phyloP scores from a whole-genome alignment of 495 filamentous ascomycete species.

The Parathielavia hyrcaniae region DNA sequence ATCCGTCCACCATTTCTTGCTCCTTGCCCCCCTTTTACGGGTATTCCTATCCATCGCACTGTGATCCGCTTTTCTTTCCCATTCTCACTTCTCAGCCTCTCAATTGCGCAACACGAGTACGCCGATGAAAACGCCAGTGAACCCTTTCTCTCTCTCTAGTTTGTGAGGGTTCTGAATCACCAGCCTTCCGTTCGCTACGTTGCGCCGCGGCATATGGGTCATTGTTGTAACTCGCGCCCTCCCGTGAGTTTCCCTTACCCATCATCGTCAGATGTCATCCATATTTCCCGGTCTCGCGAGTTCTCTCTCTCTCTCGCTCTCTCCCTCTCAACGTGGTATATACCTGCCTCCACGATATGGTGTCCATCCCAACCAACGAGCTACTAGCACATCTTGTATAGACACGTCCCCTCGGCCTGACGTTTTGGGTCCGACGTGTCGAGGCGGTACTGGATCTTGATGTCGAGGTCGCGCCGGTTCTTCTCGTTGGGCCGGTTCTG shows the following conservation, averaged over 20 bases:
- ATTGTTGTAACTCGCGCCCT: too few species aligned
- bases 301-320: too few species aligned
- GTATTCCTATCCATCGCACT: constrained; percentile 14
- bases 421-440: constrained; percentile 66
- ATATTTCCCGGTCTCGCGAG: not conserved
- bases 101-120: not conserved
- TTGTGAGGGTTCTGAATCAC: constrained; percentile 1
- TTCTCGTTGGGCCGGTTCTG: constrained; percentile 83
- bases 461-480: constrained; percentile 93
- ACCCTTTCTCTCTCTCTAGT: constrained; percentile 14
- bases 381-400: constrained; percentile 85
- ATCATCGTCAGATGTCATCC: not conserved
- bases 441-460: constrained; percentile 75
- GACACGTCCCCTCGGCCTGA: constrained; percentile 59
- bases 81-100: not conserved
- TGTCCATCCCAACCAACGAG: not conserved
- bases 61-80: not conserved
- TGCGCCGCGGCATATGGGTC: not conserved
- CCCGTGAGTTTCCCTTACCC: too few species aligned
- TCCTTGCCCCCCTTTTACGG: constrained; percentile 7
- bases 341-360: not conserved
- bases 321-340: too few species aligned
- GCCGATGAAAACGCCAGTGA: constrained; percentile 13
- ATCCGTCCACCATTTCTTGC: not conserved
- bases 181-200: not conserved